Evolutionary conservation across 176 grass and related monocot species (phyloP).

Genomic region (Eremochloa ophiuroides): DNA sequence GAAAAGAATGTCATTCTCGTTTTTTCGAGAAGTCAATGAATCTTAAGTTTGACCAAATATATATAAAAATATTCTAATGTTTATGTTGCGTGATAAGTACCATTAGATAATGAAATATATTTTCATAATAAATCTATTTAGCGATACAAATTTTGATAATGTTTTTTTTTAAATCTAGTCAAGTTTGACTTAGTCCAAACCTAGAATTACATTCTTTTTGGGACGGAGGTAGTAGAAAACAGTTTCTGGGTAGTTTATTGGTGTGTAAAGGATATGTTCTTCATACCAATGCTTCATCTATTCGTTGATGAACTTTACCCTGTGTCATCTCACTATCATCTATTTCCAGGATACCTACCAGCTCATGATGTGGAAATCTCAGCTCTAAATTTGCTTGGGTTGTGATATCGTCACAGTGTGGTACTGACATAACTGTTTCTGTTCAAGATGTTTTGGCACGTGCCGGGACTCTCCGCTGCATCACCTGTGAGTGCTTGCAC

Average conservation of each 20-base stretch:
- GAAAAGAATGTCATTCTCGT: background rate
- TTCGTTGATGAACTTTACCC: background rate
- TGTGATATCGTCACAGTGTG: background rate
- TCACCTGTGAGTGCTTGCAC: conserved; percentile 71
- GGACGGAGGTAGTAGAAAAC: background rate
- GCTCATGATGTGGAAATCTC: background rate
- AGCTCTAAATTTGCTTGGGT: conserved; percentile 30
- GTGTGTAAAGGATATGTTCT: background rate
- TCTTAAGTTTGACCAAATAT: background rate
- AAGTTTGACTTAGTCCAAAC: background rate
- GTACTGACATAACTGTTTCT: conserved; percentile 2
- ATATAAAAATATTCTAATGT: background rate
- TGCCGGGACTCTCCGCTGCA: conserved; percentile 66
- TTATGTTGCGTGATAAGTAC: background rate
- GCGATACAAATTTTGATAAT: background rate
- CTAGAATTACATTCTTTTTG: background rate
- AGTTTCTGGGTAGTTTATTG: background rate
- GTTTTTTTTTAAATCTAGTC: background rate
- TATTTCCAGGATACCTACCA: conserved; percentile 29
- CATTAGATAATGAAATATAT: background rate
- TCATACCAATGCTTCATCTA: background rate
- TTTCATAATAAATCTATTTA: background rate
- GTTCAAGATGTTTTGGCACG: conserved; percentile 95
- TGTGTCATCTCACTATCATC: background rate
- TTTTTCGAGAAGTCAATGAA: background rate